Evolutionary conservation across 139 green algal genomes (phyloP).

Genomic region (Haematococcus sp.): DNA sequence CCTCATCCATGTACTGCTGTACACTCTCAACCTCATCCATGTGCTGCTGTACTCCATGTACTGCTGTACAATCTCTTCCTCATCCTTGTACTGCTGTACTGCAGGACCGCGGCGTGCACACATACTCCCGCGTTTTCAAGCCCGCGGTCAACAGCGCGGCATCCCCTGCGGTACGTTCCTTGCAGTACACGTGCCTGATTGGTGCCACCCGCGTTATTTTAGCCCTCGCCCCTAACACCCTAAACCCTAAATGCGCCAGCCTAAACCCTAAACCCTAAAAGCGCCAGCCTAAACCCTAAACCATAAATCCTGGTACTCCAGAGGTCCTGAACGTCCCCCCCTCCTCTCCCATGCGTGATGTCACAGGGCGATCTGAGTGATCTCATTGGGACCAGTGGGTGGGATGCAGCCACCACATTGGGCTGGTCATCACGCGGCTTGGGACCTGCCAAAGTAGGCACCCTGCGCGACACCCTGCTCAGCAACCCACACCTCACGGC

Average conservation of each 20-base stretch:
- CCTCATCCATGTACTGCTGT: too few species aligned
- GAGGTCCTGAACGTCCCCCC: neutral
- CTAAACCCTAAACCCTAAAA: too few species aligned
- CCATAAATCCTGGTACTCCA: too few species aligned
- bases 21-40: too few species aligned
- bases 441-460: conserved; percentile 28
- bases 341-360: neutral
- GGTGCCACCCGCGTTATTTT: too few species aligned
- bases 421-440: conserved; percentile 36
- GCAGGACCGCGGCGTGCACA: neutral
- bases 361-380: neutral
- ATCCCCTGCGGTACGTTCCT: neutral
- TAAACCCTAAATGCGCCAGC: too few species aligned
- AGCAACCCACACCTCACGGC: neutral
- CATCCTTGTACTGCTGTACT: neutral
- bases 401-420: conserved; percentile 20
- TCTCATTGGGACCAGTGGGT: neutral
- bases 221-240: too few species aligned
- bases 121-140: conserved; percentile 12
- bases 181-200: too few species aligned
- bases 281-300: too few species aligned
- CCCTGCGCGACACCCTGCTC: conserved; percentile 12
- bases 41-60: too few species aligned
- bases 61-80: too few species aligned
- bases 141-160: conserved; percentile 1